Evolutionary conservation across 2,329 filamentous ascomycete species (phyloP).

Genomic region (Pestalotiopsis sp.): DNA sequence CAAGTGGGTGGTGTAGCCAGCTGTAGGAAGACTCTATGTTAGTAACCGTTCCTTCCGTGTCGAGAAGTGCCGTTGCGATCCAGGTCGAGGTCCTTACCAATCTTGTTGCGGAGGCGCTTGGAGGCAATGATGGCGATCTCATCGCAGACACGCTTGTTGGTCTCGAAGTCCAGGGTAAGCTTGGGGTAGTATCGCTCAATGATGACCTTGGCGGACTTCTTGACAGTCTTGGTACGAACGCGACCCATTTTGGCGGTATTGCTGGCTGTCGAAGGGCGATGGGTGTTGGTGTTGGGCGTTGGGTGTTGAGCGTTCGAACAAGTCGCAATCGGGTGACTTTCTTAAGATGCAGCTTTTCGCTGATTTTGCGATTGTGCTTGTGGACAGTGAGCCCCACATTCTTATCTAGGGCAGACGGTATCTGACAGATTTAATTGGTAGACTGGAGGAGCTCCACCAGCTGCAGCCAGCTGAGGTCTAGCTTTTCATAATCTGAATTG

Average conservation of each 20-base stretch:
- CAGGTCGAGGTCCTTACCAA: slow-evolving; percentile 42
- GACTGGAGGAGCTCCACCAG: neutral
- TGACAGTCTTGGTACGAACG: slow-evolving; percentile 70
- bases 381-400: neutral
- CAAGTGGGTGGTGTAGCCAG: slow-evolving; percentile 96
- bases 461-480: neutral
- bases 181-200: slow-evolving; percentile 98
- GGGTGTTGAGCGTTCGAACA: slow-evolving; percentile 11
- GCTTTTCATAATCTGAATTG: neutral
- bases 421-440: neutral
- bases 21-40: slow-evolving; percentile 64
- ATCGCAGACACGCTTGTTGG: slow-evolving; percentile 99
- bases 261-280: slow-evolving; percentile 34
- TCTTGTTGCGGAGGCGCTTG: slow-evolving; percentile 99
- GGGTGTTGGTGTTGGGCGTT: slow-evolving; percentile 28
- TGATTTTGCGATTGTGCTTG: slow-evolving; percentile 2
- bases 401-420: slow-evolving; percentile 1
- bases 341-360: neutral
- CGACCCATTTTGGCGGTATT: slow-evolving; percentile 69
- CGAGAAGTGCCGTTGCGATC: neutral
- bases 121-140: slow-evolving; percentile 99
- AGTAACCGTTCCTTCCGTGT: slow-evolving; percentile 1
- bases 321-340: slow-evolving; percentile 1
- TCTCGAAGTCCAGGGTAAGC: slow-evolving; percentile 99
- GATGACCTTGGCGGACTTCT: slow-evolving; percentile 95